Conservation (phyloP, 345 rosid species). For the Citrus australasica region DNA sequence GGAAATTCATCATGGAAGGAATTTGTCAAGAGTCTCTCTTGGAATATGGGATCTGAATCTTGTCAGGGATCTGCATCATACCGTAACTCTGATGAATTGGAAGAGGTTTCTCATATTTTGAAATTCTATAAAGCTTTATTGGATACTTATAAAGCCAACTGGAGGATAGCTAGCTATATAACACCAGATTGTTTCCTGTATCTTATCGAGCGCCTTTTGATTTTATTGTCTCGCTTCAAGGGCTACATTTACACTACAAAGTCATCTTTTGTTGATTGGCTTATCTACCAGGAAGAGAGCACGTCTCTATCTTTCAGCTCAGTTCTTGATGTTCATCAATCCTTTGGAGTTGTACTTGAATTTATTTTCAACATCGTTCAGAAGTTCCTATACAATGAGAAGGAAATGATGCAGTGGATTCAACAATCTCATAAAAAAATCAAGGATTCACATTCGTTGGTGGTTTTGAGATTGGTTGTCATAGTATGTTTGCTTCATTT, state of each 20-base stretch:
- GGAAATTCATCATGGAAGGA: slow-evolving; percentile 28
- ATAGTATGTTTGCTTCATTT: slow-evolving; percentile 28
- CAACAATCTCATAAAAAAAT: not conserved
- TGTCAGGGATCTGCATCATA: not conserved
- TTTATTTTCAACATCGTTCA: slow-evolving; percentile 5
- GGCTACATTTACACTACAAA: slow-evolving; percentile 23
- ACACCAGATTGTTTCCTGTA: slow-evolving; percentile 44
- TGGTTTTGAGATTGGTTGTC: slow-evolving; percentile 36
- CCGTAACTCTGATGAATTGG: not conserved
- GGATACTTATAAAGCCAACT: slow-evolving; percentile 30
- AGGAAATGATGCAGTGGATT: slow-evolving; percentile 33
- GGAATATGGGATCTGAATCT: not conserved
- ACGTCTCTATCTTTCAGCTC: not conserved
- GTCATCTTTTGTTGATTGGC: slow-evolving; percentile 42
- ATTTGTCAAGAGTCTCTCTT: slow-evolving; percentile 23
- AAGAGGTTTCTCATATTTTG: not conserved
- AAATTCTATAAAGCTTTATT: slow-evolving; percentile 29
- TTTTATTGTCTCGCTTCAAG: slow-evolving; percentile 13
- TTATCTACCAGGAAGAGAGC: slow-evolving; percentile 24
- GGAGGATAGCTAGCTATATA: slow-evolving; percentile 31
- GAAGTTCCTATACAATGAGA: slow-evolving; percentile 5
- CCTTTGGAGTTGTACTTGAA: not conserved
- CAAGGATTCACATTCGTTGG: not conserved
- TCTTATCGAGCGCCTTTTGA: slow-evolving; percentile 40
- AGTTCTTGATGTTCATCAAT: not conserved